Evolutionary conservation across 257 asterid species (phyloP).

Genomic region (Haberlea rhodopensis): DNA sequence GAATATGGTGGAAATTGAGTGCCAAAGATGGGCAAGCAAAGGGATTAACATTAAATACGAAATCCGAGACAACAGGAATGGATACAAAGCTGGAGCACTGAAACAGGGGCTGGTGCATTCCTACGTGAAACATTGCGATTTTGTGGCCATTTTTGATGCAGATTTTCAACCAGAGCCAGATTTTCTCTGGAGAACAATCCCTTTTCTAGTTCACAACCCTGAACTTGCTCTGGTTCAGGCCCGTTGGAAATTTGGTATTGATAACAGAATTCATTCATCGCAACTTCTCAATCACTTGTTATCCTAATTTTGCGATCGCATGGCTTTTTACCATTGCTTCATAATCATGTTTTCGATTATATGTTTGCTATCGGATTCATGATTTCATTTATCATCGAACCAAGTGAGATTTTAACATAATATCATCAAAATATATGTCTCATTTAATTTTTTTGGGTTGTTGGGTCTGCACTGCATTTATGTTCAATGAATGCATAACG

Average conservation of each 20-base stretch:
- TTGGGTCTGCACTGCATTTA: background rate
- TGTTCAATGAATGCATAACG: background rate
- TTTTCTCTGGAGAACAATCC: slow-evolving; percentile 48
- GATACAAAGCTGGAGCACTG: slow-evolving; percentile 71
- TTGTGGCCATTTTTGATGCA: slow-evolving; percentile 67
- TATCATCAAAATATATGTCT: no score
- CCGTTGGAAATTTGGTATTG: slow-evolving; percentile 70
- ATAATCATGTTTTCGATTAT: background rate
- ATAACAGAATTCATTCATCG: no score
- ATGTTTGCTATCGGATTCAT: no score
- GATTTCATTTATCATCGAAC: no score
- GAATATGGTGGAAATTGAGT: slow-evolving; percentile 63
- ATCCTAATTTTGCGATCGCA: no score
- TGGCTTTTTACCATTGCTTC: no score
- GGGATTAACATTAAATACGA: slow-evolving; percentile 60
- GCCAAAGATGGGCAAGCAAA: slow-evolving; percentile 56
- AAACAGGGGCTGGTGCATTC: slow-evolving; percentile 47
- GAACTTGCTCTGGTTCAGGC: slow-evolving; percentile 62
- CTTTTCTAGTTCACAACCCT: slow-evolving; percentile 51
- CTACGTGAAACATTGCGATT: slow-evolving; percentile 53
- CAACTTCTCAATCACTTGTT: background rate
- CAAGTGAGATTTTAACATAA: no score
- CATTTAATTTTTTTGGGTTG: background rate
- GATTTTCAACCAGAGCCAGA: slow-evolving; percentile 69
- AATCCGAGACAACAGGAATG: slow-evolving; percentile 48